These are phyloP conservation scores for Tuber indicum DNA, from an alignment of 495 filamentous ascomycete species.

Conservation along the genomic window DNA sequence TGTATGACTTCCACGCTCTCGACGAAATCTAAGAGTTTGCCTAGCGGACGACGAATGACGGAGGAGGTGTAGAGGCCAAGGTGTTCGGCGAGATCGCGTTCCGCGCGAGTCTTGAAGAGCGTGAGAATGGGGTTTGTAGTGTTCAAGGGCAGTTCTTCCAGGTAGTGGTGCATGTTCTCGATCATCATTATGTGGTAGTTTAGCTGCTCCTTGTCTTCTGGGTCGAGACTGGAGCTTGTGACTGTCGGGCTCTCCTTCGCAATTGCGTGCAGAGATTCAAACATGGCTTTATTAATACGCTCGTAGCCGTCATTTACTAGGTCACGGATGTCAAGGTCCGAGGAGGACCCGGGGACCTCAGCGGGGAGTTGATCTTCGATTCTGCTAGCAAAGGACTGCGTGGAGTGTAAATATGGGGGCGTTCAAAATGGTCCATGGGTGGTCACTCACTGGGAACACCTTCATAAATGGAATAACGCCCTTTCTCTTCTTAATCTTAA, in stretches of 20 bases:
- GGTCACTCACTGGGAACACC: slow-evolving; percentile 60
- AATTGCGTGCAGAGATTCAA: slow-evolving; percentile 90
- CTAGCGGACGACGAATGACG: slow-evolving; percentile 80
- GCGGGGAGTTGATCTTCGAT: slow-evolving; percentile 41
- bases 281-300: slow-evolving; percentile 90
- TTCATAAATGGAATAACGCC: slow-evolving; percentile 91
- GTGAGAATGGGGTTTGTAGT: slow-evolving; percentile 66
- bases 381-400: slow-evolving; percentile 34
- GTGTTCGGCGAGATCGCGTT: slow-evolving; percentile 76
- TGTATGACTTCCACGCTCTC: slow-evolving; percentile 73
- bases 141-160: slow-evolving; percentile 68
- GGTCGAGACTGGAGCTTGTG: slow-evolving; percentile 49
- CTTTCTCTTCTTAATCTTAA: slow-evolving; percentile 96
- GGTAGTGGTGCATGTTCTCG: slow-evolving; percentile 97
- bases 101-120: slow-evolving; percentile 70
- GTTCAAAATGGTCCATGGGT: not conserved
- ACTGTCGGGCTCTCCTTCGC: slow-evolving; percentile 80
- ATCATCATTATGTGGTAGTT: slow-evolving; percentile 97
- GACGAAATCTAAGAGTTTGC: slow-evolving; percentile 75
- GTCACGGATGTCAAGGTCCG: slow-evolving; percentile 59
- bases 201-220: slow-evolving; percentile 88
- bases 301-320: slow-evolving; percentile 81
- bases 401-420: not conserved
- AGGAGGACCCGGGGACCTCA: slow-evolving; percentile 45
- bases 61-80: slow-evolving; percentile 77